Evolutionary conservation across 192 early-diverging fungal species (phyloP), one percentile per base, ranked within the genome.

Genomic region (Nowakowskiella sp.): DNA sequence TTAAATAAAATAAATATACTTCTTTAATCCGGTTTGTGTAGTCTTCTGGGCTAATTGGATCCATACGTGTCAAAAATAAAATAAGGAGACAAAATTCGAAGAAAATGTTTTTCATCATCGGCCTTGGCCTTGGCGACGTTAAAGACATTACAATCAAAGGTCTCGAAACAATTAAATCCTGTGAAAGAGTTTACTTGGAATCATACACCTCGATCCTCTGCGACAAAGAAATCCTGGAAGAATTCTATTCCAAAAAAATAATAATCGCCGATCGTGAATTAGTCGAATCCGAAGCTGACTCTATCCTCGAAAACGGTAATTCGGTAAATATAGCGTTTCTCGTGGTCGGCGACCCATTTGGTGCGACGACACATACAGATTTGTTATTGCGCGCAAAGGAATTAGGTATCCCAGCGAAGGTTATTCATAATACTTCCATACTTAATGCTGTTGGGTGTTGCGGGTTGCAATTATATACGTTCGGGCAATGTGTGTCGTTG

Each of bases 391-490:
- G 95, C 6, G 95, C 95, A 1, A 82, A 83, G 44, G 89, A 96
- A 57, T 80, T 85, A 32, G 60, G 65, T 27, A 90, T 99, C 60
- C 77, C 81, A 13, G 89, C 92, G n/a, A 72, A 84, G 28, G 80
- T 83, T 10, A 97, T 99, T 57, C 95, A 99, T 71, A 99, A 99
- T 66, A 91, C 95, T n/a, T 94, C 91, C 44, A 95, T 99, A 71
- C 92, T 99, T 91, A 99, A 97, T 67, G 95, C 93, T 6, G 77
- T 94, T 29, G 93, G 95, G 10, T 87, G 85, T 39, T 94, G 90
- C 47, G 95, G 95, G 2, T 73, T 99, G 31, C 92, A 95, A 68
- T 76, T 99, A 16, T 99, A 99, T 76, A 90, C 85, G 74, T 97
- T 95, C 76, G 95, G 95, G 10, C 92, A 92, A 64, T 92, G 93